Evolutionary conservation across 306 rosid genomes (phyloP).

Genomic region (Trifolium pratense): DNA sequence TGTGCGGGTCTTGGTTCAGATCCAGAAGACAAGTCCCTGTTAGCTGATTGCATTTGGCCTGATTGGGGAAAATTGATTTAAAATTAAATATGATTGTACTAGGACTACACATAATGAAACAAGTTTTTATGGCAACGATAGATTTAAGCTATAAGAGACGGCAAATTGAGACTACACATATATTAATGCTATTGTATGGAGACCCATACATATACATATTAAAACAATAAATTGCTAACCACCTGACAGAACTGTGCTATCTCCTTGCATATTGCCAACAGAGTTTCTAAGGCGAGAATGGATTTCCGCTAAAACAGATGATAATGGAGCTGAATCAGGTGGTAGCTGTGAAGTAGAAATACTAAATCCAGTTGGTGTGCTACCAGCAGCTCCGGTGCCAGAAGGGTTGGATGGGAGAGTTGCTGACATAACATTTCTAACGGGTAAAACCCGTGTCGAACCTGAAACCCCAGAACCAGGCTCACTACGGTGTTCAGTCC

Average conservation of each 20-base stretch:
- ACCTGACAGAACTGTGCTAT: conserved; percentile 59
- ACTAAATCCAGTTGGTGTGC: conserved; percentile 57
- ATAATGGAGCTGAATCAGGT: conserved; percentile 58
- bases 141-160: conserved; percentile 61
- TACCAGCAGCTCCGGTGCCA: conserved; percentile 48
- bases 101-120: background rate
- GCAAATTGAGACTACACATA: conserved; percentile 14
- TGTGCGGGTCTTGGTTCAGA: conserved; percentile 49
- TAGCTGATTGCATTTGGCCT: conserved; percentile 60
- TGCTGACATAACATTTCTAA: conserved; percentile 61
- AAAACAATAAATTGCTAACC: conserved; percentile 37
- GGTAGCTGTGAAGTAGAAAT: conserved; percentile 64
- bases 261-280: conserved; percentile 63
- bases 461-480: conserved; percentile 67
- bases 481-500: conserved; percentile 58
- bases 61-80: conserved; percentile 40
- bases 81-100: conserved; percentile 26
- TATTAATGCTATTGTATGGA: conserved; percentile 28
- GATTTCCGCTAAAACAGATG: conserved; percentile 65
- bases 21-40: conserved; percentile 55
- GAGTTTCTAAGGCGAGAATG: conserved; percentile 61
- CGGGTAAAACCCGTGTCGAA: conserved; percentile 57
- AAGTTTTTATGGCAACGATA: conserved; percentile 54
- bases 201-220: conserved; percentile 6
- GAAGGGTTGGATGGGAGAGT: conserved; percentile 58